Conservation (phyloP, 75 land plant species). For the Pinus tabuliformis region DNA sequence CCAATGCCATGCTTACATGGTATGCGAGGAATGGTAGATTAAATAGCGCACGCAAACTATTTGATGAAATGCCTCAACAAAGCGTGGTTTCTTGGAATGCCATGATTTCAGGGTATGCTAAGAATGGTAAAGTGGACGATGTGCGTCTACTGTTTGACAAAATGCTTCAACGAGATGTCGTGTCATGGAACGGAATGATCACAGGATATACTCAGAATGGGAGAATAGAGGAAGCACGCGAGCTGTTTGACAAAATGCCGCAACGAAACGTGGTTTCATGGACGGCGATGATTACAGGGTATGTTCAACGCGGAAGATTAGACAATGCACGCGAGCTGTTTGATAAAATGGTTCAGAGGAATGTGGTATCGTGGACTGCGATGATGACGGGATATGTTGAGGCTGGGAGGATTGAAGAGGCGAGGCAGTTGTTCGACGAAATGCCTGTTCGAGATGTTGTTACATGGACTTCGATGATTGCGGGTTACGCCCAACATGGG, state of each 20-base stretch:
- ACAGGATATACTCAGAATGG: conserved; percentile 19
- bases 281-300: conserved; percentile 28
- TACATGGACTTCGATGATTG: conserved; percentile 56
- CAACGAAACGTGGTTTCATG: conserved; percentile 23
- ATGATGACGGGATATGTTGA: conserved; percentile 36
- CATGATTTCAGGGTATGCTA: conserved; percentile 24
- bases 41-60: conserved; percentile 12
- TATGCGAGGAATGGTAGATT: conserved; percentile 23
- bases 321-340: conserved; percentile 14
- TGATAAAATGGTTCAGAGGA: conserved; percentile 23
- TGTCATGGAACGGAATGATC: conserved; percentile 32
- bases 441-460: conserved; percentile 35
- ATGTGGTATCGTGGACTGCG: conserved; percentile 36
- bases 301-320: conserved; percentile 15
- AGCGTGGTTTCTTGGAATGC: conserved; percentile 25
- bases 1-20: no score
- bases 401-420: conserved; percentile 26
- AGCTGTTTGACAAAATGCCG: conserved; percentile 17
- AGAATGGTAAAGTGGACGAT: conserved; percentile 13
- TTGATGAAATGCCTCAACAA: conserved; percentile 17
- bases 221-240: conserved; percentile 12
- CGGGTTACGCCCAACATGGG: conserved; percentile 47
- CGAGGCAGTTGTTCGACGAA: conserved; percentile 37
- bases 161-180: conserved; percentile 16
- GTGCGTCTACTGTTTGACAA: conserved; percentile 21